Conservation (phyloP, 2,329 filamentous ascomycete species). For the Helminthosporium solani region DNA sequence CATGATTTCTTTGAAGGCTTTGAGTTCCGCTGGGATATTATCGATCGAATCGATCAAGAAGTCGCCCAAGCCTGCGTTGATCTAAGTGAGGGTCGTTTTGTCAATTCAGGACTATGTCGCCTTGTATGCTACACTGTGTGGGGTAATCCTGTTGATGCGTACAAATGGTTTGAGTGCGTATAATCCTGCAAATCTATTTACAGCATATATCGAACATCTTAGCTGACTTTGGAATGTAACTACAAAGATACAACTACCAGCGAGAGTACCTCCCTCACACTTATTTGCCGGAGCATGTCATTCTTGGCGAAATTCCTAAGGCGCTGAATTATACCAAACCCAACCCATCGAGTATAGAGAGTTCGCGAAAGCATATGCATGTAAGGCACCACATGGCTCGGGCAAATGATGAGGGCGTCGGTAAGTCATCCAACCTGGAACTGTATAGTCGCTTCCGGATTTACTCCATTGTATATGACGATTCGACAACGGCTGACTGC, state of each 20-base stretch:
- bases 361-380: constrained; percentile 9
- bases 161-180: constrained; percentile 27
- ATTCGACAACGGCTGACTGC: constrained; percentile 1
- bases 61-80: constrained; percentile 15
- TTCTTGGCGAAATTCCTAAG: constrained; percentile 21
- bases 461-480: neutral
- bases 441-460: neutral
- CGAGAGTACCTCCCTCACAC: constrained; percentile 22
- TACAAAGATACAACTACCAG: constrained; percentile 22
- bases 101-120: constrained; percentile 14
- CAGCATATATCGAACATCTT: neutral
- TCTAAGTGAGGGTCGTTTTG: constrained; percentile 9
- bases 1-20: constrained; percentile 26
- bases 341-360: constrained; percentile 6
- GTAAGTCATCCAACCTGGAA: constrained; percentile 7
- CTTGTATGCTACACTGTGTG: constrained; percentile 27
- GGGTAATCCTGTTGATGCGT: constrained; percentile 32
- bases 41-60: constrained; percentile 23
- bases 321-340: constrained; percentile 12
- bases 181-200: neutral
- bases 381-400: constrained; percentile 28
- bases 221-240: neutral
- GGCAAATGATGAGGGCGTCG: constrained; percentile 27
- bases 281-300: constrained; percentile 31
- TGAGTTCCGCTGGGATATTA: constrained; percentile 24